These are phyloP conservation scores for Fusarium equiseti DNA, from an alignment of 2,329 filamentous ascomycete genomes.

Conservation along the genomic window DNA sequence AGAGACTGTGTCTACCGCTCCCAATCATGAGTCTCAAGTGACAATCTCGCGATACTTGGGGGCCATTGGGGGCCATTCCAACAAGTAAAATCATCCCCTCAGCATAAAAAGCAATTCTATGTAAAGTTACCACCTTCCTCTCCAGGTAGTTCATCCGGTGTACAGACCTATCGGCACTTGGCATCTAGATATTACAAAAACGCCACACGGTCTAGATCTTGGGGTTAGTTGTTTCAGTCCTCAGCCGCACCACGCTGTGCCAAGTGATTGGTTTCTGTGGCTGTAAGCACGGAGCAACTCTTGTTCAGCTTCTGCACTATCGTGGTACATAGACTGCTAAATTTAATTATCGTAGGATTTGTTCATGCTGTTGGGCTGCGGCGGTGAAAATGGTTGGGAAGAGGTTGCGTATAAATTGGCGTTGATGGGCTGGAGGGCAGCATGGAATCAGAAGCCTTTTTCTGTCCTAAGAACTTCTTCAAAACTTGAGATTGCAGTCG, in stretches of 20 bases:
- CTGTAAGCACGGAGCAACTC: constrained; percentile 11
- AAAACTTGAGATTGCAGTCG: too few relatives aligned
- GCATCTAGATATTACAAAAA: background rate
- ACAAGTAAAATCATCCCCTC: accelerated
- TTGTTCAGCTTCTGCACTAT: background rate
- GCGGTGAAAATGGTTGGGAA: too few relatives aligned
- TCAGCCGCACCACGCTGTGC: background rate
- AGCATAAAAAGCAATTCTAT: background rate
- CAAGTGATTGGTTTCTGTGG: background rate
- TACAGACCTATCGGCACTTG: background rate
- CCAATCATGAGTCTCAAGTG: background rate
- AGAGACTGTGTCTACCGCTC: accelerated
- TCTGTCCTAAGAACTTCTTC: too few relatives aligned
- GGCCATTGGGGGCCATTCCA: background rate
- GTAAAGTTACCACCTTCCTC: background rate
- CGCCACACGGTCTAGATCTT: constrained; percentile 2
- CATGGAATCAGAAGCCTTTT: accelerated
- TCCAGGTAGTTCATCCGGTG: background rate
- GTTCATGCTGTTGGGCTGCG: background rate
- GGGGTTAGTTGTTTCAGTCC: background rate
- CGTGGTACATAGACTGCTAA: background rate
- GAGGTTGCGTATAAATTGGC: background rate
- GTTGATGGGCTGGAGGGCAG: background rate
- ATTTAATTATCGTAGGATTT: background rate
- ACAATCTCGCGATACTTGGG: background rate